Conservation (phyloP, 148 eudicot genomes). For the Vaccinium darrowii region DNA sequence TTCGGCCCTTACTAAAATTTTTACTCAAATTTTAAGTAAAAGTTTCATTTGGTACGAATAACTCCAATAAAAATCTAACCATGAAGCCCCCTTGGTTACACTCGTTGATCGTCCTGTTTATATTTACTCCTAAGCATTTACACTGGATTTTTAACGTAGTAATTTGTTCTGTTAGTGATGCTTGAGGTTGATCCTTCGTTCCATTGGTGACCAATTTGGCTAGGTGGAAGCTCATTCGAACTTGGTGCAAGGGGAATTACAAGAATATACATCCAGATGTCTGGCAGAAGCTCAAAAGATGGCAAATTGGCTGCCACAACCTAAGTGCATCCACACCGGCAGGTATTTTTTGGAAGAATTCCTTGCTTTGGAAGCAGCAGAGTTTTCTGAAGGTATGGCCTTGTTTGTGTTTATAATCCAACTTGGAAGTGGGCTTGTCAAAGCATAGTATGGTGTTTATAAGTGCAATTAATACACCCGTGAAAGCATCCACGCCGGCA, state of each 20-base stretch:
- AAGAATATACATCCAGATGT: constrained; percentile 61
- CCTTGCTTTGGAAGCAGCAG: constrained; percentile 69
- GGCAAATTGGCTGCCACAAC: too few relatives aligned
- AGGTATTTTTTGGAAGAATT: constrained; percentile 9
- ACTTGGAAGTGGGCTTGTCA: not conserved
- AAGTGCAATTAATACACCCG: not conserved
- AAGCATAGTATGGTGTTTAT: not conserved
- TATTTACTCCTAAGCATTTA: not conserved
- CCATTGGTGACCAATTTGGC: constrained; percentile 16
- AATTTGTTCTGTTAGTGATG: not conserved
- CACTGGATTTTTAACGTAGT: not conserved
- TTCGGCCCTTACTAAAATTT: too few relatives aligned
- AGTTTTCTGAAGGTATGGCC: constrained; percentile 64
- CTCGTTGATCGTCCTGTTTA: not conserved
- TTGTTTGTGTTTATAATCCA: not conserved
- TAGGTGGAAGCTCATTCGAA: constrained; percentile 54
- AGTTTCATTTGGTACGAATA: too few relatives aligned
- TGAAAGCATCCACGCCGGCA: not conserved
- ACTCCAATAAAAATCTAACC: not conserved
- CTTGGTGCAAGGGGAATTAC: constrained; percentile 39
- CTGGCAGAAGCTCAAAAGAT: constrained; percentile 59
- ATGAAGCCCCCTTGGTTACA: constrained; percentile 3
- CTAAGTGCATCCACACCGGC: constrained; percentile 10
- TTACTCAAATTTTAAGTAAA: too few relatives aligned
- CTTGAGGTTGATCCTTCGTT: constrained; percentile 17